These are phyloP conservation scores for Pyrus betulifolia DNA, from an alignment of 306 rosid genomes.

Conservation along the genomic window DNA sequence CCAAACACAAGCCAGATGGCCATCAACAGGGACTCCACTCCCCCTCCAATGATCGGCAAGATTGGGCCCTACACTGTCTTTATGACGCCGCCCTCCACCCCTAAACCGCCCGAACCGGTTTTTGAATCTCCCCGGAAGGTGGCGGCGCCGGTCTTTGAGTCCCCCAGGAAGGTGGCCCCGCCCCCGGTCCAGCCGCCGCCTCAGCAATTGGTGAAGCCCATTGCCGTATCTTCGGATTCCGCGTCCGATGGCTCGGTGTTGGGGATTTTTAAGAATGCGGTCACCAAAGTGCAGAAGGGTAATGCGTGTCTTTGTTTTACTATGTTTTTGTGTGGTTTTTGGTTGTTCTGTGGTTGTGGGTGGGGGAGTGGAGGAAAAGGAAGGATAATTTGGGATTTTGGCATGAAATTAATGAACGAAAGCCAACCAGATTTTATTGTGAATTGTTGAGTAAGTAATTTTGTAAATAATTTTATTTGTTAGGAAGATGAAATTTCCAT, in stretches of 20 bases:
- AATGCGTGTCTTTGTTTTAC: not conserved
- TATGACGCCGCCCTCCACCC: constrained; percentile 91
- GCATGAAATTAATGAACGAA: not conserved
- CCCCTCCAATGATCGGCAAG: constrained; percentile 86
- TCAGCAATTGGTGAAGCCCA: constrained; percentile 53
- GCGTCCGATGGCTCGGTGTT: constrained; percentile 38
- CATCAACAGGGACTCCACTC: constrained; percentile 61
- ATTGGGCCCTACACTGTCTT: constrained; percentile 98
- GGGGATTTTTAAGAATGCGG: constrained; percentile 70
- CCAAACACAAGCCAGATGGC: constrained; percentile 40
- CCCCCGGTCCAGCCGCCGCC: constrained; percentile 58
- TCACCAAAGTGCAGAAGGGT: constrained; percentile 75
- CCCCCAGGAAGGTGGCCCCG: constrained; percentile 63
- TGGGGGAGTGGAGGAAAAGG: no score
- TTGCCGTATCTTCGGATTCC: constrained; percentile 15
- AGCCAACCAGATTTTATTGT: not conserved
- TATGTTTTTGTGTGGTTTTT: not conserved
- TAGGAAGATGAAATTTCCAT: not conserved
- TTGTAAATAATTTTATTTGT: not conserved
- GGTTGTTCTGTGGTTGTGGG: not conserved
- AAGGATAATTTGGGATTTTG: not conserved
- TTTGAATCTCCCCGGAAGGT: not conserved
- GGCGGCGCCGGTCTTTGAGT: constrained; percentile 11
- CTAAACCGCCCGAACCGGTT: constrained; percentile 37
- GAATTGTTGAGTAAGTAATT: not conserved